These are phyloP conservation scores for Cenchrus fungigraminus DNA, from an alignment of 176 grass and related monocot species.

Conservation along the genomic window DNA sequence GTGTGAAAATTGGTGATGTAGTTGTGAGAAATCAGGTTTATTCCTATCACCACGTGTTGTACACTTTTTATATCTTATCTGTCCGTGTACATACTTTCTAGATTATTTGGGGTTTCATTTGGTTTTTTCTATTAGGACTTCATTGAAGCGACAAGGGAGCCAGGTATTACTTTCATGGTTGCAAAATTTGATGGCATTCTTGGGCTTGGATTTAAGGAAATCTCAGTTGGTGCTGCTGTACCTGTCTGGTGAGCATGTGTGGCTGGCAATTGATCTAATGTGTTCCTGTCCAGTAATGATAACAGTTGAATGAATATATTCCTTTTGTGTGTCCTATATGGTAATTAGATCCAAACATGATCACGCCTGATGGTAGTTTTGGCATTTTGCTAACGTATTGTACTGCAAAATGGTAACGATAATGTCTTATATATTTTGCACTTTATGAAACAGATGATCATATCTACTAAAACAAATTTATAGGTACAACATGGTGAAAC, in stretches of 20 bases:
- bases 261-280: not conserved
- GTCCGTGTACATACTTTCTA: not conserved
- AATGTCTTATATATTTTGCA: constrained; percentile 10
- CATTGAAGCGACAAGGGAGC: constrained; percentile 76
- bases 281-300: constrained; percentile 4
- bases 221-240: constrained; percentile 55
- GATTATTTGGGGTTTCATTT: constrained; percentile 21
- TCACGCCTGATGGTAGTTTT: not conserved
- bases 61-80: constrained; percentile 17
- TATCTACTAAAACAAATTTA: constrained; percentile 5
- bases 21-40: constrained; percentile 77
- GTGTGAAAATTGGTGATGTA: constrained; percentile 72
- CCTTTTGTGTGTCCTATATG: not conserved
- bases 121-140: constrained; percentile 50
- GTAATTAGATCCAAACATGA: not conserved
- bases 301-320: constrained; percentile 8
- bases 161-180: constrained; percentile 68
- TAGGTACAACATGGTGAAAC: constrained; percentile 72
- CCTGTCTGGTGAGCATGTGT: constrained; percentile 70
- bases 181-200: constrained; percentile 91
- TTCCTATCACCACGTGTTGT: constrained; percentile 8
- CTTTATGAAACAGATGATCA: not conserved
- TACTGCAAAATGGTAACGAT: not conserved
- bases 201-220: constrained; percentile 88
- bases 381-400: not conserved